phyloP scores from a whole-genome alignment of 2,329 filamentous ascomycete genomes.

The Zasmidium cellare region DNA sequence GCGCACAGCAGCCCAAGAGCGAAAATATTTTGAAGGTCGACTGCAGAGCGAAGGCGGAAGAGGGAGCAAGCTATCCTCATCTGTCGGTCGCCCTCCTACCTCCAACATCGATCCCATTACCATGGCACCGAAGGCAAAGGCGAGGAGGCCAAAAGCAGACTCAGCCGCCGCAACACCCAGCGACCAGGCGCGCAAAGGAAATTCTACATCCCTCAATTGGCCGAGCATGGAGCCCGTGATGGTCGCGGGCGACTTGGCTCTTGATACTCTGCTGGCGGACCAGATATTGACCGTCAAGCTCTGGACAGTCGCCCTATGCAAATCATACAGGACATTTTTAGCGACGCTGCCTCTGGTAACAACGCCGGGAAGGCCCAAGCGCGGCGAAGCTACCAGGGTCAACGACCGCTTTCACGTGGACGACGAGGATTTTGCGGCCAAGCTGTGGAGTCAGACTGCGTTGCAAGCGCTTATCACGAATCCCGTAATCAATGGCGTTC shows the following conservation, averaged over 20 bases:
- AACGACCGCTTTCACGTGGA: conserved; percentile 88
- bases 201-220: conserved; percentile 57
- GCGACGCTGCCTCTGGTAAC: conserved; percentile 70
- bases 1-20: too few species aligned
- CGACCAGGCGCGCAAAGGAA: not conserved
- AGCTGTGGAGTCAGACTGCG: conserved; percentile 75
- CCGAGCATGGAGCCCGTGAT: conserved; percentile 69
- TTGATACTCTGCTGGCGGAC: conserved; percentile 58
- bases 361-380: conserved; percentile 75
- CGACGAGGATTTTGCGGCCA: conserved; percentile 71
- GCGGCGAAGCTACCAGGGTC: conserved; percentile 77
- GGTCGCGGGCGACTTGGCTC: conserved; percentile 63
- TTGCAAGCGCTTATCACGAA: conserved; percentile 61
- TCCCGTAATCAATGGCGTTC: conserved; percentile 35
- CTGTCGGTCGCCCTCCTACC: too few species aligned
- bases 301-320: conserved; percentile 73
- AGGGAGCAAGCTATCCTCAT: too few species aligned
- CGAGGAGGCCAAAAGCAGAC: not conserved
- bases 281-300: conserved; percentile 77
- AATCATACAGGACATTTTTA: conserved; percentile 73
- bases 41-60: too few species aligned
- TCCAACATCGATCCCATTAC: too few species aligned
- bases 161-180: not conserved
- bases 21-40: too few species aligned
- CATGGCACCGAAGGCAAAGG: conserved; percentile 16